phyloP scores from a whole-genome alignment of 768 basidiomycete genomes.

The Tremella mesenterica region DNA sequence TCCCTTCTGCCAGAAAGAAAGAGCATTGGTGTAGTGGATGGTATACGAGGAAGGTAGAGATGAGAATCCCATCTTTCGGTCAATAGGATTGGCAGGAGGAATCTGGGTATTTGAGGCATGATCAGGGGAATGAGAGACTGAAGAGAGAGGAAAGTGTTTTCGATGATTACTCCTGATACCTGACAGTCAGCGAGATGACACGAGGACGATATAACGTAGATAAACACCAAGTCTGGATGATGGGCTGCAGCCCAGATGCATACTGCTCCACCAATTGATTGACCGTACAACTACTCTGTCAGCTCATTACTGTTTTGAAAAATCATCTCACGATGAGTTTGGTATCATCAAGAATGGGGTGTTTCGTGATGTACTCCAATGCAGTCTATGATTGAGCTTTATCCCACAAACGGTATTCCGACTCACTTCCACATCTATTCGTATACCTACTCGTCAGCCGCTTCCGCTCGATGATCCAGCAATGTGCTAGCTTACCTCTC shows the following conservation, averaged over 20 bases:
- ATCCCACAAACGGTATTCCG: neutral
- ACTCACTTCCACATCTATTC: constrained; percentile 73
- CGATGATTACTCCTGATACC: constrained; percentile 72
- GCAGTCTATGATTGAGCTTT: constrained; percentile 41
- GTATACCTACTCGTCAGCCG: constrained; percentile 53
- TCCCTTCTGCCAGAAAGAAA: constrained; percentile 69
- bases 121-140: constrained; percentile 71
- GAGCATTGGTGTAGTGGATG: constrained; percentile 54
- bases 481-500: constrained; percentile 51
- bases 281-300: constrained; percentile 60
- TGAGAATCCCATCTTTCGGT: constrained; percentile 73
- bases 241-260: constrained; percentile 74
- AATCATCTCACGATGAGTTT: constrained; percentile 53
- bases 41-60: constrained; percentile 52
- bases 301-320: constrained; percentile 30
- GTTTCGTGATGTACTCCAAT: constrained; percentile 61
- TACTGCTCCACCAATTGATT: constrained; percentile 69
- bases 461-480: too few relatives aligned
- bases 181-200: constrained; percentile 35
- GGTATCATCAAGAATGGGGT: constrained; percentile 60
- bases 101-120: constrained; percentile 62
- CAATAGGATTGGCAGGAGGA: constrained; percentile 63
- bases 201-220: neutral
- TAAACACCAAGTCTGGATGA: constrained; percentile 59
- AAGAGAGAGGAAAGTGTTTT: constrained; percentile 87